Conservation (phyloP, 495 filamentous ascomycete genomes). For the Lophiotrema nucula region DNA sequence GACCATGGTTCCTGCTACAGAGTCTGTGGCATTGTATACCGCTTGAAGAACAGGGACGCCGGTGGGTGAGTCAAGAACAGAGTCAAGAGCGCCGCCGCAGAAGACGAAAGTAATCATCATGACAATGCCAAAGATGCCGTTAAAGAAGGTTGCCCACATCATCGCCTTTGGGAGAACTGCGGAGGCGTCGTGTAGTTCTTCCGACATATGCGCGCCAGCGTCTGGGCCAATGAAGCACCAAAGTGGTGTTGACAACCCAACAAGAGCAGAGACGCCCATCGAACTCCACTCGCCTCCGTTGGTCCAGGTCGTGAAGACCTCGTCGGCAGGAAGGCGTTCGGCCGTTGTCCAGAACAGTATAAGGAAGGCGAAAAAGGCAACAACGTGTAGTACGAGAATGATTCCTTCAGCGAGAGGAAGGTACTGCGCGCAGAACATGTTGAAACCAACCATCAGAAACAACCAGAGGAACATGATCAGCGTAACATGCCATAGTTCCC, state of each 20-base stretch:
- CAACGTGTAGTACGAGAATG: slow-evolving; percentile 29
- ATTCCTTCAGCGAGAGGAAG: slow-evolving; percentile 34
- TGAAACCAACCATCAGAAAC: slow-evolving; percentile 6
- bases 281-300: slow-evolving; percentile 36
- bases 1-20: slow-evolving; percentile 8
- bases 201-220: slow-evolving; percentile 29
- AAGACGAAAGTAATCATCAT: slow-evolving; percentile 35
- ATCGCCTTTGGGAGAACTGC: slow-evolving; percentile 32
- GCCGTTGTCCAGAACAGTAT: slow-evolving; percentile 45
- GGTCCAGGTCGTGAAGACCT: slow-evolving; percentile 34
- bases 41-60: slow-evolving; percentile 19
- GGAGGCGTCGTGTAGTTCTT: slow-evolving; percentile 36
- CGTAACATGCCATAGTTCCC: slow-evolving; percentile 21
- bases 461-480: slow-evolving; percentile 12
- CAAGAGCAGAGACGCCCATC: slow-evolving; percentile 13
- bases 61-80: slow-evolving; percentile 5
- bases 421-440: slow-evolving; percentile 21
- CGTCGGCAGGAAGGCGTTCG: slow-evolving; percentile 32
- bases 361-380: slow-evolving; percentile 48
- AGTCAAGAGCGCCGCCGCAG: slow-evolving; percentile 12
- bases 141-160: slow-evolving; percentile 29
- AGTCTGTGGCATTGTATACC: slow-evolving; percentile 21
- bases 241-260: slow-evolving; percentile 15
- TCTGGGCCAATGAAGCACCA: slow-evolving; percentile 24
- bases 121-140: slow-evolving; percentile 30